These are phyloP conservation scores for Coffea humblotiana DNA, from an alignment of 305 asterid species.

Conservation along the genomic window DNA sequence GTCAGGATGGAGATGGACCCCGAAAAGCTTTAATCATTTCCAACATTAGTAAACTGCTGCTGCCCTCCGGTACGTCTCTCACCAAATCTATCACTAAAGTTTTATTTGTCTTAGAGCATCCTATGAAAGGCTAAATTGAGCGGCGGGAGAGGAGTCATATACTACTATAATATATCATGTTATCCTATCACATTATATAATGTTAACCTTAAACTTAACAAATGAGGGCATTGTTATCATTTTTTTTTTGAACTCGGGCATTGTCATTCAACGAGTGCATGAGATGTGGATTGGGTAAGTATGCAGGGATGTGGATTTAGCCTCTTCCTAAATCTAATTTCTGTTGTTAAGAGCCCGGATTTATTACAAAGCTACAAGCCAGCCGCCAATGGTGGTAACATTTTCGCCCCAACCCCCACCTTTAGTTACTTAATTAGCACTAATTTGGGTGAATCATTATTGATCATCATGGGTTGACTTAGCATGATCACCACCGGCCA, in stretches of 20 bases:
- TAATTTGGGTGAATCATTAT: conserved; percentile 29
- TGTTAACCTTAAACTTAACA: too few relatives aligned
- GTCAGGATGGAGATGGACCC: neutral
- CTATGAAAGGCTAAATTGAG: conserved; percentile 4
- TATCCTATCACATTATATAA: too few relatives aligned
- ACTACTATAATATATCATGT: too few relatives aligned
- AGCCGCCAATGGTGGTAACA: neutral
- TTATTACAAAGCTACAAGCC: too few relatives aligned
- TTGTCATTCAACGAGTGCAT: too few relatives aligned
- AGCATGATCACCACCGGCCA: neutral
- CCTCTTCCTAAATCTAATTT: too few relatives aligned
- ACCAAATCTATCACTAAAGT: conserved; percentile 9
- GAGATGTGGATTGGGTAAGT: too few relatives aligned
- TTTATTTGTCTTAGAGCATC: conserved; percentile 19
- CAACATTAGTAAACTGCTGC: neutral
- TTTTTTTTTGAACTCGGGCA: too few relatives aligned
- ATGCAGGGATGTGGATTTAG: too few relatives aligned
- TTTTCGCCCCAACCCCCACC: too few relatives aligned
- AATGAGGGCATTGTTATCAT: too few relatives aligned
- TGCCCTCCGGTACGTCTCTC: neutral
- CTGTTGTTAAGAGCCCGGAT: too few relatives aligned
- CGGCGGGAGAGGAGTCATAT: neutral
- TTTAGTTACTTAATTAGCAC: neutral
- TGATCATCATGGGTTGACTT: conserved; percentile 26
- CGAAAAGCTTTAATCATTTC: conserved; percentile 28